These are phyloP conservation scores for Sporothrix sp. DNA, from an alignment of 2,329 filamentous ascomycete genomes.

Conservation along the genomic window DNA sequence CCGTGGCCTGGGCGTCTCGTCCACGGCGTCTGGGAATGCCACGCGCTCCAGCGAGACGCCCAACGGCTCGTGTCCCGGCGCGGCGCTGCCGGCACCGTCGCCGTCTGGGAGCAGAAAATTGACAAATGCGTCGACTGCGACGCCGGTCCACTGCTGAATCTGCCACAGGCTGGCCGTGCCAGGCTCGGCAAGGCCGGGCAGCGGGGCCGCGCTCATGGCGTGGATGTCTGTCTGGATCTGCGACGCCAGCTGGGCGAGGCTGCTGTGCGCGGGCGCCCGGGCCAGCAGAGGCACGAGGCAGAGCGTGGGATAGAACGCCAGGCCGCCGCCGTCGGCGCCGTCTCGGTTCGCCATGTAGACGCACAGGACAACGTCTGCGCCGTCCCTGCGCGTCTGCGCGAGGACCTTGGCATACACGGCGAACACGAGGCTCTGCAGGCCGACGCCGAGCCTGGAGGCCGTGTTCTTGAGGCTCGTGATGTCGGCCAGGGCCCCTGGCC, in stretches of 20 bases:
- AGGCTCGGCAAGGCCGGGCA: constrained; percentile 32
- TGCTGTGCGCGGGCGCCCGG: constrained; percentile 20
- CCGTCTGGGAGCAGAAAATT: constrained; percentile 60
- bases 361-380: constrained; percentile 52
- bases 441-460: constrained; percentile 44
- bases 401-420: constrained; percentile 51
- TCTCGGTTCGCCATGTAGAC: constrained; percentile 75
- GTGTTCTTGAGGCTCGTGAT: constrained; percentile 30
- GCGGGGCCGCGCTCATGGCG: constrained; percentile 41
- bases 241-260: constrained; percentile 42
- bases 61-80: not conserved
- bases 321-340: constrained; percentile 25
- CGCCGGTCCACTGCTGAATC: constrained; percentile 64
- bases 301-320: constrained; percentile 57
- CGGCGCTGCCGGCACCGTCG: not conserved
- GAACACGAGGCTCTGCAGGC: constrained; percentile 65
- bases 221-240: constrained; percentile 60
- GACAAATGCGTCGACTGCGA: constrained; percentile 62
- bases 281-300: constrained; percentile 68
- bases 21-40: not conserved
- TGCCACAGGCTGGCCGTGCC: constrained; percentile 57
- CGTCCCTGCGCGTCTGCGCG: not conserved
- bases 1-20: not conserved
- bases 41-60: not conserved
- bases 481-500: constrained; percentile 35